Evolutionary conservation across 2,329 filamentous ascomycete genomes (phyloP).

Genomic region (Cordyceps javanica): DNA sequence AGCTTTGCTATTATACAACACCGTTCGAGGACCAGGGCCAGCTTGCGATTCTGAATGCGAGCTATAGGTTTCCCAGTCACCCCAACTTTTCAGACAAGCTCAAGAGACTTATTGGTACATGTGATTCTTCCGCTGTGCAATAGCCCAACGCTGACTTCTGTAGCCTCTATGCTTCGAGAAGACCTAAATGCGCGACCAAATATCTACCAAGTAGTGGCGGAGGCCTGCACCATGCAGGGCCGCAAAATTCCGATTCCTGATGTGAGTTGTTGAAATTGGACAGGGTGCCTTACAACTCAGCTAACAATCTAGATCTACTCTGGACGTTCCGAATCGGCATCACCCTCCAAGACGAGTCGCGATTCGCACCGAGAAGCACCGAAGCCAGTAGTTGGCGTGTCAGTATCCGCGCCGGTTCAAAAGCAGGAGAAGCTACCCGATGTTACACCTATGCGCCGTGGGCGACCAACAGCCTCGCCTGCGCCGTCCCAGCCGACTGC

Average conservation of each 20-base stretch:
- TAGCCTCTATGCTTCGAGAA: constrained; percentile 86
- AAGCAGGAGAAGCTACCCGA: constrained; percentile 73
- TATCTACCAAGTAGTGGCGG: constrained; percentile 86
- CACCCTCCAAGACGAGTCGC: constrained; percentile 42
- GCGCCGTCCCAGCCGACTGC: constrained; percentile 26
- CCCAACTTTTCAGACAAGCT: constrained; percentile 84
- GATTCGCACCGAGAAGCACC: constrained; percentile 35
- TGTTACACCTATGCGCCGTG: constrained; percentile 88
- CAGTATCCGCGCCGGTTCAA: constrained; percentile 69
- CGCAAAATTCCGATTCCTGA: constrained; percentile 83
- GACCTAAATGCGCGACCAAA: constrained; percentile 73
- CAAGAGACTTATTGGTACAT: constrained; percentile 78
- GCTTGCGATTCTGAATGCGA: constrained; percentile 93
- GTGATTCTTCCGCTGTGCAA: neutral
- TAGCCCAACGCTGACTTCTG: constrained; percentile 18
- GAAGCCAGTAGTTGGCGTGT: constrained; percentile 66
- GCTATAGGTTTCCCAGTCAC: constrained; percentile 83
- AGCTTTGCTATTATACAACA: constrained; percentile 98
- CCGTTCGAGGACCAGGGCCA: constrained; percentile 97
- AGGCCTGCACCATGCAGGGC: constrained; percentile 84
- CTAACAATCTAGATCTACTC: constrained; percentile 51
- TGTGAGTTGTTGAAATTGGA: constrained; percentile 47
- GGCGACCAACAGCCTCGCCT: constrained; percentile 45
- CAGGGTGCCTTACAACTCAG: constrained; percentile 14
- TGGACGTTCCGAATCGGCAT: constrained; percentile 41